Conservation (phyloP, 2,329 filamentous ascomycete genomes). For the Fusarium staphyleae region DNA sequence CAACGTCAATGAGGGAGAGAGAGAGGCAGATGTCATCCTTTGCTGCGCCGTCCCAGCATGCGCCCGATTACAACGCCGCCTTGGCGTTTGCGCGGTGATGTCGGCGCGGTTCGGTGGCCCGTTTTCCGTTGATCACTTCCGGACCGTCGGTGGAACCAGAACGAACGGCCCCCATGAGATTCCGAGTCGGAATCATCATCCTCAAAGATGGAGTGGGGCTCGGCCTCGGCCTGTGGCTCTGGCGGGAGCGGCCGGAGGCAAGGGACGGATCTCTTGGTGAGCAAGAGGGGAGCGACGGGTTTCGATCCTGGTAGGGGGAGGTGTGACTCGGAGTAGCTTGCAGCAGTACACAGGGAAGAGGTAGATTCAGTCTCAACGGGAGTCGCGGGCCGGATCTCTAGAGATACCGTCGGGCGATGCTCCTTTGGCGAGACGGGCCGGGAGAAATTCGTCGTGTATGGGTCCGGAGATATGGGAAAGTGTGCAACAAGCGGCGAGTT, state of each 20-base stretch:
- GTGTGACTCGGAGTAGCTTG: slow-evolving; percentile 36
- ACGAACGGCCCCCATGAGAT: slow-evolving; percentile 44
- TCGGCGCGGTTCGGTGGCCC: slow-evolving; percentile 36
- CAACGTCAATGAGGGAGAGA: neutral
- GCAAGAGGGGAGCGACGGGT: slow-evolving; percentile 29
- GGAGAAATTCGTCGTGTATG: slow-evolving; percentile 15
- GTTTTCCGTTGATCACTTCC: slow-evolving; percentile 41
- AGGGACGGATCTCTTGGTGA: slow-evolving; percentile 41
- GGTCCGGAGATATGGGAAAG: slow-evolving; percentile 29
- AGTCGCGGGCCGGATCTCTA: slow-evolving; percentile 19
- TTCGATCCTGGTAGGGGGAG: slow-evolving; percentile 27
- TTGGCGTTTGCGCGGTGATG: slow-evolving; percentile 42
- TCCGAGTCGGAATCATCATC: slow-evolving; percentile 53
- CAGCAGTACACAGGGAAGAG: slow-evolving; percentile 31
- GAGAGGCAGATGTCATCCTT: slow-evolving; percentile 22
- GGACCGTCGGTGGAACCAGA: slow-evolving; percentile 54
- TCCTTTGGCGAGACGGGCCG: slow-evolving; percentile 29
- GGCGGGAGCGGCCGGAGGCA: slow-evolving; percentile 37
- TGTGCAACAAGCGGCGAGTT: slow-evolving; percentile 20
- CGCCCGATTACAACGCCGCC: slow-evolving; percentile 48
- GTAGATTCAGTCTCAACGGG: slow-evolving; percentile 17
- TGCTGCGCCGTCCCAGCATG: slow-evolving; percentile 47
- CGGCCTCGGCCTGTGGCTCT: slow-evolving; percentile 30
- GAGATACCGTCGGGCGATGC: slow-evolving; percentile 19
- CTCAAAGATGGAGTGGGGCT: slow-evolving; percentile 57